These are phyloP conservation scores for Ramaria sp. DNA, from an alignment of 768 basidiomycete species.

Conservation along the genomic window DNA sequence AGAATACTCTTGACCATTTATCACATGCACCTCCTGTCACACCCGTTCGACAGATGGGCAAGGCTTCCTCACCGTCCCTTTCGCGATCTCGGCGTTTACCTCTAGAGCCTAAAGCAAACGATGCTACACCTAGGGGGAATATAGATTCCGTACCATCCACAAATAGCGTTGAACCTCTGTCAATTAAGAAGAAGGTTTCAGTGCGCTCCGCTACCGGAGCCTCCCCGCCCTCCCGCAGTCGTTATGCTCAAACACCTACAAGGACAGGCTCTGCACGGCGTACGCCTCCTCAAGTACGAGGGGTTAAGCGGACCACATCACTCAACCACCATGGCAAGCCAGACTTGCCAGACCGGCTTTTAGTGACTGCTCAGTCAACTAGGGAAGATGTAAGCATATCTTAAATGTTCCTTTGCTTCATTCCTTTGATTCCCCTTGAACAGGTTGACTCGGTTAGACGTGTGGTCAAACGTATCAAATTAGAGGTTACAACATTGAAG, in stretches of 20 bases:
- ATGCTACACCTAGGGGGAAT: slow-evolving; percentile 39
- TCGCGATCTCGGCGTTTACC: slow-evolving; percentile 66
- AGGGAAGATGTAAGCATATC: slow-evolving; percentile 50
- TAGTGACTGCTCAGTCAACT: slow-evolving; percentile 40
- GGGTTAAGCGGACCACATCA: slow-evolving; percentile 25
- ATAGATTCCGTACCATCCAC: slow-evolving; percentile 22
- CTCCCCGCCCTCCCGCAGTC: slow-evolving; percentile 16
- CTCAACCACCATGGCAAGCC: slow-evolving; percentile 18
- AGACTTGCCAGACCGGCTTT: slow-evolving; percentile 34
- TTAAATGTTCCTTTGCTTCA: background rate
- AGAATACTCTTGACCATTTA: slow-evolving; percentile 24
- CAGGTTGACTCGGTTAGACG: slow-evolving; percentile 66
- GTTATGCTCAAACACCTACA: slow-evolving; percentile 18
- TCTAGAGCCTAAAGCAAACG: slow-evolving; percentile 44
- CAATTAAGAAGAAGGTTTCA: slow-evolving; percentile 77
- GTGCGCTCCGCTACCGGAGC: slow-evolving; percentile 33
- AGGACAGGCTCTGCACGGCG: slow-evolving; percentile 36
- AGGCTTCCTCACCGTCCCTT: slow-evolving; percentile 34
- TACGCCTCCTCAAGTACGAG: slow-evolving; percentile 40
- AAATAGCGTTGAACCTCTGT: slow-evolving; percentile 58
- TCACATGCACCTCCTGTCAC: slow-evolving; percentile 15
- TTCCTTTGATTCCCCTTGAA: slow-evolving; percentile 1
- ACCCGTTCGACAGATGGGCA: slow-evolving; percentile 8
- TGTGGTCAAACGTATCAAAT: slow-evolving; percentile 63
- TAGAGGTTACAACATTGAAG: slow-evolving; percentile 32